phyloP scores from a whole-genome alignment of 2,329 filamentous ascomycete species.

The Sphaerostilbella broomeana region DNA sequence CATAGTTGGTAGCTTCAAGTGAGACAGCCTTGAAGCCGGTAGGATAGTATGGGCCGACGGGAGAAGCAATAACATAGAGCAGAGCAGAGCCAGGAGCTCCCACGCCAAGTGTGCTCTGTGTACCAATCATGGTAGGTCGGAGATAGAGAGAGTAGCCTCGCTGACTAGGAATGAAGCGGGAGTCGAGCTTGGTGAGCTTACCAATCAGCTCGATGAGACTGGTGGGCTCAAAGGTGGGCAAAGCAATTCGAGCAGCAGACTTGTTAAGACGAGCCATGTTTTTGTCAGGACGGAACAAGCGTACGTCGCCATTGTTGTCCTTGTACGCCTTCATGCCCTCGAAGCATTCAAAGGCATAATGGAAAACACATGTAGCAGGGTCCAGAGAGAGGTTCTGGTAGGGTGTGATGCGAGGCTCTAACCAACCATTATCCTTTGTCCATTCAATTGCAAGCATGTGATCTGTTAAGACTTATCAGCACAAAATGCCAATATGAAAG shows the following conservation, averaged over 20 bases:
- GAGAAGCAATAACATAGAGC: conserved; percentile 90
- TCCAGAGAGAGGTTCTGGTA: conserved; percentile 98
- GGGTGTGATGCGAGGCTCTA: conserved; percentile 73
- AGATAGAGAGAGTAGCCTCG: conserved; percentile 93
- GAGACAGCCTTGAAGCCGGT: conserved; percentile 97
- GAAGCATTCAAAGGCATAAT: conserved; percentile 97
- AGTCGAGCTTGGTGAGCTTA: conserved; percentile 71
- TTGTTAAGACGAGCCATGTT: conserved; percentile 96
- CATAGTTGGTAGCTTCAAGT: conserved; percentile 92
- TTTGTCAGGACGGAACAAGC: conserved; percentile 88
- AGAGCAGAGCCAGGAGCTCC: conserved; percentile 86
- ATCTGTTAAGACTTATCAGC: conserved; percentile 62
- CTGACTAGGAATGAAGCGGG: conserved; percentile 80
- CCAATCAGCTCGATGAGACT: conserved; percentile 76
- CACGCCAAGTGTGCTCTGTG: conserved; percentile 88
- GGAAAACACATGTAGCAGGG: conserved; percentile 92
- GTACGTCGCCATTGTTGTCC: conserved; percentile 68
- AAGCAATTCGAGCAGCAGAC: conserved; percentile 82
- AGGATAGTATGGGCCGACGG: conserved; percentile 95
- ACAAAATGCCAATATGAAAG: not conserved
- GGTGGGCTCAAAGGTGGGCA: conserved; percentile 74
- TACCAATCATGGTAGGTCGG: conserved; percentile 94
- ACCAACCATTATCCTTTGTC: conserved; percentile 80
- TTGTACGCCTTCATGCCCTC: conserved; percentile 99
- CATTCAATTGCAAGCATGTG: conserved; percentile 97